A percentile compares a stretch with the other conserved stretches of the same genome.
phyloP scores from a whole-genome alignment of 2,329 filamentous ascomycete species.

The Scortechinia acanthostroma region DNA sequence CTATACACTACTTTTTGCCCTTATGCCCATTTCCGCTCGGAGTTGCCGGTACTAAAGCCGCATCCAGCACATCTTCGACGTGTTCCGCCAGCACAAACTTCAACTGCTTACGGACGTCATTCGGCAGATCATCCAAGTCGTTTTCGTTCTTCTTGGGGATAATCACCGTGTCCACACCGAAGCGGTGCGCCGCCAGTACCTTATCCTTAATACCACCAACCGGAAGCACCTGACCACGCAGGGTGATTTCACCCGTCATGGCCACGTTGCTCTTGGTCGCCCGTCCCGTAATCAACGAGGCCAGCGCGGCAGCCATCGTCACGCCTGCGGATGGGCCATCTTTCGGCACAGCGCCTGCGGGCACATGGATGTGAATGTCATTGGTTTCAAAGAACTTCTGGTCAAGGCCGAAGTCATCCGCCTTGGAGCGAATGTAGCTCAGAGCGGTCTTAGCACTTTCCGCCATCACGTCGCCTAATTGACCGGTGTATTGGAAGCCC shows the following conservation, averaged over 20 bases:
- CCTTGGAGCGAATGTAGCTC: slow-evolving; percentile 94
- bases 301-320: slow-evolving; percentile 91
- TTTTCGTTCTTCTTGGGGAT: slow-evolving; percentile 94
- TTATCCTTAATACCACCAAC: slow-evolving; percentile 94
- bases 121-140: slow-evolving; percentile 93
- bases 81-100: too few species aligned
- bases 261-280: slow-evolving; percentile 79
- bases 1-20: too few species aligned
- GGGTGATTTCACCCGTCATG: slow-evolving; percentile 95
- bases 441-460: slow-evolving; percentile 94
- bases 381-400: slow-evolving; percentile 92
- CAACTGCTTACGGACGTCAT: too few species aligned
- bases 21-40: too few species aligned
- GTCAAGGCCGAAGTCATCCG: slow-evolving; percentile 80
- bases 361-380: slow-evolving; percentile 89
- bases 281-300: slow-evolving; percentile 76
- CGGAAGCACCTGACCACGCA: slow-evolving; percentile 90
- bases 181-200: slow-evolving; percentile 87
- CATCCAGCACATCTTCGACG: too few species aligned
- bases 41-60: too few species aligned
- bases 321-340: slow-evolving; percentile 90
- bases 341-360: slow-evolving; percentile 91
- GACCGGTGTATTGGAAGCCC: slow-evolving; percentile 88
- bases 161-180: slow-evolving; percentile 85
- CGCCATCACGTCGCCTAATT: slow-evolving; percentile 91